These are phyloP conservation scores for Colletotrichum trifolii DNA, from an alignment of 2,329 filamentous ascomycete genomes.

Conservation along the genomic window DNA sequence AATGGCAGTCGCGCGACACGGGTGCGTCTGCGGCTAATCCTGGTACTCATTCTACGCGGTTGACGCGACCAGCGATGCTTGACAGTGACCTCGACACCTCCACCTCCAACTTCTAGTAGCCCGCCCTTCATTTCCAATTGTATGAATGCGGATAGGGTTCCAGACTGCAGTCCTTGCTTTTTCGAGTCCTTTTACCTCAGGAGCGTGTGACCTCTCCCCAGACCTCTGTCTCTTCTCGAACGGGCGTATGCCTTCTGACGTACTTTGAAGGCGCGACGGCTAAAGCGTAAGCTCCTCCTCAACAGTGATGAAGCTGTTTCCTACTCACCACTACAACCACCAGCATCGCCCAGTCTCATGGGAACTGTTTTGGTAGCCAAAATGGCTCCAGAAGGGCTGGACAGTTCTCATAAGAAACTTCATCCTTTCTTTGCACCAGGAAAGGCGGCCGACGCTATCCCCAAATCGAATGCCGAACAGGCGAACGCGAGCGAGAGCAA, in stretches of 20 bases:
- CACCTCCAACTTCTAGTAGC: too few species aligned
- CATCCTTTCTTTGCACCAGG: conserved; percentile 65
- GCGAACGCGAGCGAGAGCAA: not conserved
- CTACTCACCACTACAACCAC: not conserved
- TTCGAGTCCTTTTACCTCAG: too few species aligned
- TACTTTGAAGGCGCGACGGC: conserved; percentile 30
- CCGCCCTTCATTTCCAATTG: too few species aligned
- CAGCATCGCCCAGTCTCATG: conserved; percentile 46
- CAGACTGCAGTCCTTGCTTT: too few species aligned
- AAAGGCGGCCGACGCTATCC: conserved; percentile 6
- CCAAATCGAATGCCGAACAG: conserved; percentile 9
- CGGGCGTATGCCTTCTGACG: conserved; percentile 33
- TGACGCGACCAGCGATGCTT: conserved; percentile 27
- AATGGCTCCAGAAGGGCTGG: conserved; percentile 56
- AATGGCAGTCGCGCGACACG: conserved; percentile 37
- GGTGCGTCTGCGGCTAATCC: conserved; percentile 1
- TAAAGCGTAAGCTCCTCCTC: conserved; percentile 20
- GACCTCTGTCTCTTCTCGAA: not conserved
- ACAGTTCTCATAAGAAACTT: conserved; percentile 56
- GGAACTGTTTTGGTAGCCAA: conserved; percentile 53
- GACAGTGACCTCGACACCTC: conserved; percentile 19
- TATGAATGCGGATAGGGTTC: too few species aligned
- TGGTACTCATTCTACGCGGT: conserved; percentile 21
- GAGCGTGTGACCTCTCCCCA: not conserved
- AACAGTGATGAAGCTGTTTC: not conserved